Percentiles rank a stretch among this genome's conserved stretches.
These are phyloP conservation scores for Coemansia biformis DNA, from an alignment of 192 early-diverging fungal genomes.

Conservation along the genomic window DNA sequence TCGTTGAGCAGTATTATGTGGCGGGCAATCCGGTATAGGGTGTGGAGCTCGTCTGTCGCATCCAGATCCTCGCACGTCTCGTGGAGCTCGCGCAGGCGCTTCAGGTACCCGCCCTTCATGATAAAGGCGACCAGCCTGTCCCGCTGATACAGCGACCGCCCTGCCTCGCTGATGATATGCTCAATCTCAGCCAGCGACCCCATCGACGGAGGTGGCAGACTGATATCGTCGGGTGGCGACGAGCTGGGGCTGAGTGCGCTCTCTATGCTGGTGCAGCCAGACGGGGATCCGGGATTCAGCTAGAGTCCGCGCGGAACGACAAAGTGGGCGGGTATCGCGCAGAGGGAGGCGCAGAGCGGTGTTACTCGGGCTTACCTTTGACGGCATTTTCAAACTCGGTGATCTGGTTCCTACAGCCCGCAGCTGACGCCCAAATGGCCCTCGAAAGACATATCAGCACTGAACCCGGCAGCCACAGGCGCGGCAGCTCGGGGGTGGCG, in stretches of 20 bases:
- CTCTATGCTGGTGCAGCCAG: too few relatives aligned
- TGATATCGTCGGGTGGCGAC: constrained; percentile 1
- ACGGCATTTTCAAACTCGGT: constrained; percentile 47
- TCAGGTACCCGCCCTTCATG: constrained; percentile 60
- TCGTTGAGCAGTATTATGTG: constrained; percentile 79
- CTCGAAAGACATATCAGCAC: too few relatives aligned
- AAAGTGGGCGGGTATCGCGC: too few relatives aligned
- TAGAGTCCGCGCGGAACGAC: too few relatives aligned
- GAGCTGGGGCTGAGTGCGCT: constrained; percentile 8
- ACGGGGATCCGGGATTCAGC: too few relatives aligned
- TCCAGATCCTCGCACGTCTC: constrained; percentile 83
- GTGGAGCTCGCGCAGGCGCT: constrained; percentile 63
- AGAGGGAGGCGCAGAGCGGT: too few relatives aligned
- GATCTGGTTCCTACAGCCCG: constrained; percentile 45
- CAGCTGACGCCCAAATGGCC: too few relatives aligned
- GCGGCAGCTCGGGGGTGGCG: too few relatives aligned
- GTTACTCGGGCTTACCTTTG: constrained; percentile 36
- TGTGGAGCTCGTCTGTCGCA: constrained; percentile 62
- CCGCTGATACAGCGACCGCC: constrained; percentile 54
- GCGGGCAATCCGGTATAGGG: constrained; percentile 67
- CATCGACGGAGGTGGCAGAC: constrained; percentile 64
- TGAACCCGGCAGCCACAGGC: too few relatives aligned
- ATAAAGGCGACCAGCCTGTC: constrained; percentile 62
- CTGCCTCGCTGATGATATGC: constrained; percentile 54
- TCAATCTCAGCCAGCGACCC: constrained; percentile 70